Evolutionary conservation across 2,329 filamentous ascomycete species (phyloP), one percentile per base, ranked within the genome.

Genomic region (Claviceps capensis): DNA sequence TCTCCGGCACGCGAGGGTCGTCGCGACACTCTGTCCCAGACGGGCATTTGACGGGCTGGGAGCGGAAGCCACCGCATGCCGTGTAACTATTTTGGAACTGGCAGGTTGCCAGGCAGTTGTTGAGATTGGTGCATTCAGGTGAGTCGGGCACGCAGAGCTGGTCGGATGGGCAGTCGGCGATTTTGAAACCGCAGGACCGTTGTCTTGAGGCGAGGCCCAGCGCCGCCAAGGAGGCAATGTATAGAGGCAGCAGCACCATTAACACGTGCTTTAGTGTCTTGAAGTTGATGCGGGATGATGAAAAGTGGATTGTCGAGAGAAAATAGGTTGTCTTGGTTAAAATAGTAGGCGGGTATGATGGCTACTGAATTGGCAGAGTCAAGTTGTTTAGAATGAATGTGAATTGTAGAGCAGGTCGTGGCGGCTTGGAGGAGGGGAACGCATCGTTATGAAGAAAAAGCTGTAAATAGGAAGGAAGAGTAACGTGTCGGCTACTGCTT

Each of bases 11-110:
- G 40, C 67, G 62, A 11, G 68, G 66, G 26, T 70, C 66, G 52
- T 69, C 60, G 14, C 60, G 53, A 50, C 68, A 70, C 2, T 55
- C 51, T 2, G 56, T 56, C 11, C 56, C 56, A 17, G 52, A 52
- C 34, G 57, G 53, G 56, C 67, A 69, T 0, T 52, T 46, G 1
- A 53, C 48, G 6, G 65, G 65, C 11, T 53, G 52, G 14, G 54
- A 9, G 1, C 54, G 55, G 45, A 59, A 56, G 5, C 67, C 67
- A 8, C 67, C 68, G 51, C 68, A 70, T 11, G 53, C 48, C 2
- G 54, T 48, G 52, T 69, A 70, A 14, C 52, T 13, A 53, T 65
- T 65, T 36, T 59, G 60, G 52, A 58, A 60, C 48, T 53, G 49
- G 55, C 66, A 68, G 14, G 53, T 54, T 42, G 66, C 65, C 5